These are phyloP conservation scores for Secale cereale DNA, from an alignment of 176 grass and related monocot species.

Conservation along the genomic window DNA sequence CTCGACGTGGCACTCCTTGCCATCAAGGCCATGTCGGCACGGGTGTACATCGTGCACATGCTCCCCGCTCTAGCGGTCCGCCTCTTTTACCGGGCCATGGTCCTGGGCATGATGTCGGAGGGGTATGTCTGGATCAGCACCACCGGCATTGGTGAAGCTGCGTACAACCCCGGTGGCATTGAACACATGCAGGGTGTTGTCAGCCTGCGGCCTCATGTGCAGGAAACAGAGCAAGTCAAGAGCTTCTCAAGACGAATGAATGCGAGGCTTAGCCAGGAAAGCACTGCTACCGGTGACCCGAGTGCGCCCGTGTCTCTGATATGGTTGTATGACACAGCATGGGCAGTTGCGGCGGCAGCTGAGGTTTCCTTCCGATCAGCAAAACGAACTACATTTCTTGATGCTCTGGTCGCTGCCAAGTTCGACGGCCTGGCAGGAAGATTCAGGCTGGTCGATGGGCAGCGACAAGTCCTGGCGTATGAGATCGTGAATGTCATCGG, in stretches of 20 bases:
- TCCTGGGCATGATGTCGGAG: conserved; percentile 34
- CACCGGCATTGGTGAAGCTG: background rate
- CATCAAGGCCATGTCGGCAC: conserved; percentile 41
- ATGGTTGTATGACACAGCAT: conserved; percentile 50
- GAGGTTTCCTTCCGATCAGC: conserved; percentile 33
- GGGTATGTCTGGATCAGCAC: conserved; percentile 58
- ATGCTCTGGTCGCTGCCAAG: conserved; percentile 19
- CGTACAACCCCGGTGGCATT: background rate
- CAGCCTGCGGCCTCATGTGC: conserved; percentile 35
- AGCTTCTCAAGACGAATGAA: too few species aligned
- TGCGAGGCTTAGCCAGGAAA: too few species aligned
- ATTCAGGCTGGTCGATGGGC: conserved; percentile 52
- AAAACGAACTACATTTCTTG: conserved; percentile 11
- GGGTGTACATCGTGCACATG: conserved; percentile 69
- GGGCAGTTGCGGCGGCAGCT: conserved; percentile 37
- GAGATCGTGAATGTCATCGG: conserved; percentile 71
- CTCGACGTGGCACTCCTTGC: conserved; percentile 26
- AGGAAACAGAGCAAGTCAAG: too few species aligned
- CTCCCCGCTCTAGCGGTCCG: background rate
- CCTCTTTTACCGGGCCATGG: conserved; percentile 39
- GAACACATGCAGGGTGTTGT: conserved; percentile 55
- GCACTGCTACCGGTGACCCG: background rate
- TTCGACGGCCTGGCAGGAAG: conserved; percentile 62
- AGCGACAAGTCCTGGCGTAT: conserved; percentile 41
- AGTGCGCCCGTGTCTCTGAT: background rate